Base-by-base conservation (phyloP, 1,284 basidiomycete species). In the Ganoderma leucocontextum region DNA sequence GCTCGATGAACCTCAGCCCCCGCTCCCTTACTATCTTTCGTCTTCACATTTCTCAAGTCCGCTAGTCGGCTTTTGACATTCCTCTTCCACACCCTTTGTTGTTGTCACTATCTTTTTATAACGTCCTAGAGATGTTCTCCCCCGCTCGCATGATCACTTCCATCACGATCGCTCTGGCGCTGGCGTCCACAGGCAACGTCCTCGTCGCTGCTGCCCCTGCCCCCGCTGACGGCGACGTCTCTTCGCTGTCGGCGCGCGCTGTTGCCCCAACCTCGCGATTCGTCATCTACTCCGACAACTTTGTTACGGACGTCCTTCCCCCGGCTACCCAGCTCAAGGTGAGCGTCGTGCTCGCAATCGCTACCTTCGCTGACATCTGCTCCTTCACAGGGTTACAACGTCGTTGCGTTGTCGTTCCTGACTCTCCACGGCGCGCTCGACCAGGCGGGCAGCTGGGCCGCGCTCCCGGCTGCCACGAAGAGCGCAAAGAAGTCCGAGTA, bases 401-500 rank as follows among this genome's bases (percentile, higher is more conserved):
- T 72, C 61, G 62, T 69, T 29, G 67, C 68, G 8, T 63, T 72
- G 29, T 69, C 70, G 10, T 72, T 72, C 67, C 65, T 72, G n/a
- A 69, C 68, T 29, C 66, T 69, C 49, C 38, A 36, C 6, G 68
- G 68, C 25, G 49, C 70, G 0, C 33, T 63, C 38, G 70, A 72
- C 64, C 70, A 72, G 58, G 70, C 67, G 0, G 33, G n/a, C 8
- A 65, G 65, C 2, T 72, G 38, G 61, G 70, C 70, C 13, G 60
- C 60, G 4, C 67, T 72, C 47, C 12, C 67, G 22, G 41, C 70
- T 2, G 65, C 65, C n/a, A 17, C 79, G 19, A 80, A 83, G n/a
- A 66, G 75, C 19, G 69, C 77, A 59, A 79, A 84, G 76, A 79
- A 85, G 65, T 72, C 80, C 4, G 77, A 83, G 63, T 87, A 87